These are phyloP conservation scores for Penicillium silybi DNA, from an alignment of 495 filamentous ascomycete species.

Conservation along the genomic window DNA sequence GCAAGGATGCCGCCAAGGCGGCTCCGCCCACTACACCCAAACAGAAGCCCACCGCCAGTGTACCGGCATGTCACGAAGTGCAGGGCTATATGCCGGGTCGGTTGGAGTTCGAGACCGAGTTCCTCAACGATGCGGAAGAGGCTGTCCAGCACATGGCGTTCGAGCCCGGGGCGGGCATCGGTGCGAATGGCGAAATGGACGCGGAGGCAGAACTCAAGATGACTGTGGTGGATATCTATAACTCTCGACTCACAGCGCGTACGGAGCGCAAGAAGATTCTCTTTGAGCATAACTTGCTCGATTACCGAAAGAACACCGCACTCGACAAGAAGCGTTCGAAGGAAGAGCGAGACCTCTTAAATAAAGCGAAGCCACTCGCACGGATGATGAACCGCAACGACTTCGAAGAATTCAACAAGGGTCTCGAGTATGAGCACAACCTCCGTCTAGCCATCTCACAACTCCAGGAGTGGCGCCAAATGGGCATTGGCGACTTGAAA, in stretches of 20 bases:
- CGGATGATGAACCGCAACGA: slow-evolving; percentile 94
- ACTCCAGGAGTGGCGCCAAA: slow-evolving; percentile 88
- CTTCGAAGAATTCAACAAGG: slow-evolving; percentile 79
- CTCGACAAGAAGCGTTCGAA: slow-evolving; percentile 93
- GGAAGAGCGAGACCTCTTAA: slow-evolving; percentile 84
- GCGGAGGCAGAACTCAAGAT: slow-evolving; percentile 96
- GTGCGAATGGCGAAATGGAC: slow-evolving; percentile 79
- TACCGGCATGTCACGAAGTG: slow-evolving; percentile 94
- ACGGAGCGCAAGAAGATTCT: slow-evolving; percentile 96
- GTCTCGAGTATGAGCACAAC: slow-evolving; percentile 84
- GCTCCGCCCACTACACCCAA: slow-evolving; percentile 82
- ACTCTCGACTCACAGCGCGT: slow-evolving; percentile 81
- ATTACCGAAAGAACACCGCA: slow-evolving; percentile 84
- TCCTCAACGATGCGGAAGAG: slow-evolving; percentile 96
- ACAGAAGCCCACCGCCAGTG: slow-evolving; percentile 90
- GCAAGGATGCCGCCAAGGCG: slow-evolving; percentile 82
- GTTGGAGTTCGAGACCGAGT: slow-evolving; percentile 96
- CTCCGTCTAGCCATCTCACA: slow-evolving; percentile 85
- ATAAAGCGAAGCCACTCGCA: slow-evolving; percentile 92
- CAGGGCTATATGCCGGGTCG: slow-evolving; percentile 98
- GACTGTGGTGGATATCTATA: slow-evolving; percentile 98
- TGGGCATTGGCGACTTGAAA: slow-evolving; percentile 76
- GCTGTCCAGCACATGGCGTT: slow-evolving; percentile 98
- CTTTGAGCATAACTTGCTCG: slow-evolving; percentile 88
- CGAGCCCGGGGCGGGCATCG: slow-evolving; percentile 89